Evolutionary conservation across 495 filamentous ascomycete species (phyloP).

Genomic region (Pseudomonodictys pantanalensis): DNA sequence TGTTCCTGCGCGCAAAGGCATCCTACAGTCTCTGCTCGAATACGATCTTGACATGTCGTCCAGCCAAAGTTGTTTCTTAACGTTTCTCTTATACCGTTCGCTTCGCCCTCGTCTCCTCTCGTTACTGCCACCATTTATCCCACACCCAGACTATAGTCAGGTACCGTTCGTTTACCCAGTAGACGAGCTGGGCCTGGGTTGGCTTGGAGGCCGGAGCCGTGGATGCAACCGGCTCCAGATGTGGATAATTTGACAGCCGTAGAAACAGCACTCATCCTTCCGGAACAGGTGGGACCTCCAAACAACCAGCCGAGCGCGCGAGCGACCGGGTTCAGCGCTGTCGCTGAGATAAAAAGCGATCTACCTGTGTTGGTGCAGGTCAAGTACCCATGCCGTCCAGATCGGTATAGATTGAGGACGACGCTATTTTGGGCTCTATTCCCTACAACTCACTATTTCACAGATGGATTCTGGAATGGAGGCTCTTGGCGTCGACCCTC

Average conservation of each 20-base stretch:
- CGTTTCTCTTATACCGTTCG: constrained; percentile 21
- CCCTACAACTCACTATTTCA: too few species aligned
- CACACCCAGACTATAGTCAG: constrained; percentile 9
- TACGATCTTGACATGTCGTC: constrained; percentile 7
- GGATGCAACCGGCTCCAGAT: constrained; percentile 6
- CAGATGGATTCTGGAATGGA: too few species aligned
- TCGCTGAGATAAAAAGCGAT: constrained; percentile 5
- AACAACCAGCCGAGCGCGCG: constrained; percentile 17
- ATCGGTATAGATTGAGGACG: neutral
- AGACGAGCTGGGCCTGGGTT: too few species aligned
- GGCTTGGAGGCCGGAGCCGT: constrained; percentile 10
- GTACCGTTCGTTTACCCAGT: constrained; percentile 4
- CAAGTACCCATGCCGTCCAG: neutral
- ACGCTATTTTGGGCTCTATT: constrained; percentile 2
- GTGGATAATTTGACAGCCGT: constrained; percentile 19
- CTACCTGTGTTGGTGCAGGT: neutral
- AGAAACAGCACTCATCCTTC: neutral
- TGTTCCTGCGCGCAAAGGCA: neutral
- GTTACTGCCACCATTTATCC: constrained; percentile 19
- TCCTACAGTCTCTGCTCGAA: neutral
- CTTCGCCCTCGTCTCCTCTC: constrained; percentile 13
- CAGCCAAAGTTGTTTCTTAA: constrained; percentile 18
- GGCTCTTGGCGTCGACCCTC: too few species aligned
- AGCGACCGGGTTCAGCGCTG: constrained; percentile 4
- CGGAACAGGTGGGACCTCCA: constrained; percentile 10